Evolutionary conservation across 1,284 basidiomycete species (phyloP).

Genomic region (Albatrellus sp.): DNA sequence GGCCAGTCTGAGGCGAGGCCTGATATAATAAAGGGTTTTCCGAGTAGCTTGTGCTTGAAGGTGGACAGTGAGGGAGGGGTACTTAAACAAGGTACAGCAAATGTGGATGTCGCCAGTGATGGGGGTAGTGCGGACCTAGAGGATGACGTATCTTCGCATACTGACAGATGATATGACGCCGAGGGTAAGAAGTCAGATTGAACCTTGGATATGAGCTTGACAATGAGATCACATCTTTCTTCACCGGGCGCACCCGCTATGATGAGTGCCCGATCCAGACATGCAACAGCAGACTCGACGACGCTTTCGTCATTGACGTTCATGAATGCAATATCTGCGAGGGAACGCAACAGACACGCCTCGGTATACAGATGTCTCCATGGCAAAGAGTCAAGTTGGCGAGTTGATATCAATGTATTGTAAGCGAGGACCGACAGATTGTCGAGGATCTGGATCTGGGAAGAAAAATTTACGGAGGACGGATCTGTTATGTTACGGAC

Average conservation of each 20-base stretch:
- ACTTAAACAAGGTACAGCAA: constrained; percentile 23
- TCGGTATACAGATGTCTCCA: constrained; percentile 59
- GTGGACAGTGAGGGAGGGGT: constrained; percentile 41
- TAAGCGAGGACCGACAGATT: constrained; percentile 15
- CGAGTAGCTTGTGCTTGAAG: constrained; percentile 28
- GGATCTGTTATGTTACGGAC: constrained; percentile 5
- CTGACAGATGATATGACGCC: constrained; percentile 5
- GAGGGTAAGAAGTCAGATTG: constrained; percentile 20
- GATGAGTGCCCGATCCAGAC: constrained; percentile 73
- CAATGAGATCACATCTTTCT: constrained; percentile 45
- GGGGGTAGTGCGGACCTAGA: constrained; percentile 3
- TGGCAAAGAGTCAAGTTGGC: constrained; percentile 4
- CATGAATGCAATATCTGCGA: constrained; percentile 24
- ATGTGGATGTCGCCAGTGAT: constrained; percentile 9
- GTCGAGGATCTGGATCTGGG: constrained; percentile 11
- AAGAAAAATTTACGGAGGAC: too few relatives aligned
- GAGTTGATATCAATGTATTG: constrained; percentile 11
- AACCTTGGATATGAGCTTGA: constrained; percentile 40
- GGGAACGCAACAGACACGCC: constrained; percentile 39
- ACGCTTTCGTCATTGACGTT: constrained; percentile 14
- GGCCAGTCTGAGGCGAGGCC: constrained; percentile 57
- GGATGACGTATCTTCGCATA: constrained; percentile 13
- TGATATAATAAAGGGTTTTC: constrained; percentile 63
- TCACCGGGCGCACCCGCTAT: constrained; percentile 70
- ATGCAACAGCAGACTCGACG: constrained; percentile 29